Percentiles rank a stretch among this genome's conserved stretches.
Evolutionary conservation across 768 basidiomycete species (phyloP).

Genomic region (Trametes cinnabarina): DNA sequence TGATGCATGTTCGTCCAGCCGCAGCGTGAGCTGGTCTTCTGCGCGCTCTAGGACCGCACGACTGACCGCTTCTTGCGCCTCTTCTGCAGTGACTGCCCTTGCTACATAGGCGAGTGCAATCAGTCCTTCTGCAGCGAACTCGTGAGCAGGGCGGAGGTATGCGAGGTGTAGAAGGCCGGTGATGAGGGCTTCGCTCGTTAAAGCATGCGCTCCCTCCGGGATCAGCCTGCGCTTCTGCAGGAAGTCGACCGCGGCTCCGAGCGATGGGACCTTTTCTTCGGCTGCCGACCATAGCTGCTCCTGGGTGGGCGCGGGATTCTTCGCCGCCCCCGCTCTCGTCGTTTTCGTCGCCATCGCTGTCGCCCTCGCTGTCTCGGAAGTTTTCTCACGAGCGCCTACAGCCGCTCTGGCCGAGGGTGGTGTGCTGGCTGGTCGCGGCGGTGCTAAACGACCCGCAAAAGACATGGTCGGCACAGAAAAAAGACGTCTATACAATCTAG

Average conservation of each 20-base stretch:
- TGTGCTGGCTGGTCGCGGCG: background rate
- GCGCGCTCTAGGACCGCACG: background rate
- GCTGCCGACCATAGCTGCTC: too few species aligned
- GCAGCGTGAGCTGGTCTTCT: background rate
- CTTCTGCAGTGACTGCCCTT: background rate
- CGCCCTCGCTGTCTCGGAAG: background rate
- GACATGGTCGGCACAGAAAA: too few species aligned
- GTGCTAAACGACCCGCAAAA: background rate
- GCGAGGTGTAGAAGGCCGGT: constrained; percentile 4
- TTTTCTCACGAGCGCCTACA: background rate
- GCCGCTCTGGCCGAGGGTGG: background rate
- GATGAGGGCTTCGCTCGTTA: background rate
- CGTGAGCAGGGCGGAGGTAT: background rate
- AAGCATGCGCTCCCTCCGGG: constrained; percentile 1
- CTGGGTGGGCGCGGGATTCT: too few species aligned
- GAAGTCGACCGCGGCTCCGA: background rate
- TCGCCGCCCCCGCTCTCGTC: too few species aligned
- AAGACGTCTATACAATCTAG: too few species aligned
- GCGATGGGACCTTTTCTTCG: too few species aligned
- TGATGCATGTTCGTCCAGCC: constrained; percentile 1
- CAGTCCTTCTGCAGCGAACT: background rate
- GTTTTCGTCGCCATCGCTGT: background rate
- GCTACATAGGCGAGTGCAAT: constrained; percentile 6
- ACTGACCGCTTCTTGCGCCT: background rate
- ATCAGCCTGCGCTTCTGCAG: background rate